Percentiles rank a stretch among this genome's conserved stretches.
phyloP scores from a whole-genome alignment of 75 land plant genomes.

The Cupressus sempervirens region DNA sequence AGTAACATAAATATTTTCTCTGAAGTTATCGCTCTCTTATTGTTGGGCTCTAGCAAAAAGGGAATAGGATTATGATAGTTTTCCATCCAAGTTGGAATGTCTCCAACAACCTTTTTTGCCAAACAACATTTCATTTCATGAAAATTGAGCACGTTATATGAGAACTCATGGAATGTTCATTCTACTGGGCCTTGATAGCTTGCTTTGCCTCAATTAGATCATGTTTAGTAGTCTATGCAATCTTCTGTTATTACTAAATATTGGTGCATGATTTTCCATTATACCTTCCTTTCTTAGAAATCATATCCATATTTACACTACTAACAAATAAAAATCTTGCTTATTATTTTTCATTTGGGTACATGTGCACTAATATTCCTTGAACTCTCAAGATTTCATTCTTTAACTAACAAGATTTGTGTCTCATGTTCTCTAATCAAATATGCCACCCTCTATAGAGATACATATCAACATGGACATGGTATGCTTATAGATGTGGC shows the following conservation, averaged over 20 bases:
- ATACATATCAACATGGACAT: neutral
- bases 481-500: neutral
- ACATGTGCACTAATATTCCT: neutral
- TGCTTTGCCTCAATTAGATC: neutral
- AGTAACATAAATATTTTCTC: neutral
- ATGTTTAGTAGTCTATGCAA: neutral
- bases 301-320: neutral
- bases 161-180: neutral
- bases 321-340: neutral
- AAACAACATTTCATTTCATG: neutral
- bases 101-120: neutral
- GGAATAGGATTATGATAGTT: neutral
- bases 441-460: neutral
- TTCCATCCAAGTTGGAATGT: neutral
- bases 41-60: neutral
- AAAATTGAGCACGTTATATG: neutral
- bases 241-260: neutral
- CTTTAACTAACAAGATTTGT: neutral
- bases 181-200: neutral
- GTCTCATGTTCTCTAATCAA: neutral
- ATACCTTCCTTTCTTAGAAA: neutral
- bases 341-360: neutral
- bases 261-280: neutral
- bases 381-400: neutral
- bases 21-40: neutral